Evolutionary conservation across 768 basidiomycete genomes (phyloP).

Genomic region (Suillus subluteus): DNA sequence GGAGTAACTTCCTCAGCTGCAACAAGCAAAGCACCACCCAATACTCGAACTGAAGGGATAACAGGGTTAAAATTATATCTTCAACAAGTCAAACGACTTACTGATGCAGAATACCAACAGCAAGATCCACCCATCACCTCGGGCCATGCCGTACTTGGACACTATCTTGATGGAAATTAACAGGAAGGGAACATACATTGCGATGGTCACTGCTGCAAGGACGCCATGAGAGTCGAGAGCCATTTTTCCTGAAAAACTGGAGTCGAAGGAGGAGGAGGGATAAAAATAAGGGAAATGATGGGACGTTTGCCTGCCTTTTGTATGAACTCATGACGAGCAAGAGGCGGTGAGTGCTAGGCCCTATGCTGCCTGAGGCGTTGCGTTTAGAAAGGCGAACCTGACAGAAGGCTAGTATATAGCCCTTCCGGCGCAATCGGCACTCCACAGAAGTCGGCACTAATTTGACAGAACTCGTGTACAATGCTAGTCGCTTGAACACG

Average conservation of each 20-base stretch:
- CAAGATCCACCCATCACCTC: slow-evolving; percentile 69
- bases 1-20: slow-evolving; percentile 51
- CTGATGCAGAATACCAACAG: slow-evolving; percentile 62
- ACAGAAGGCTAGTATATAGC: too few relatives aligned
- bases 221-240: slow-evolving; percentile 45
- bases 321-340: slow-evolving; percentile 13
- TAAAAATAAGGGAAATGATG: slow-evolving; percentile 9
- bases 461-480: too few relatives aligned
- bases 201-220: slow-evolving; percentile 63
- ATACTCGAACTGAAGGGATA: slow-evolving; percentile 51
- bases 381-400: neutral
- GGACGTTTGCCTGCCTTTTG: slow-evolving; percentile 19
- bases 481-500: too few relatives aligned
- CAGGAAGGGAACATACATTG: slow-evolving; percentile 60
- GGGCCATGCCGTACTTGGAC: slow-evolving; percentile 57
- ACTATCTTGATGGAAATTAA: slow-evolving; percentile 48
- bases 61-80: slow-evolving; percentile 10
- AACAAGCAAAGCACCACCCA: slow-evolving; percentile 60
- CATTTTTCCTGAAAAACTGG: slow-evolving; percentile 26
- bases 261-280: neutral
- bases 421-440: too few relatives aligned
- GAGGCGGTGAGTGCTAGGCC: slow-evolving; percentile 23
- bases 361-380: neutral
- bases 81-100: slow-evolving; percentile 33
- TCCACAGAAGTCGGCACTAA: too few relatives aligned